phyloP scores from a whole-genome alignment of 106 monocot genomes.

The Agapanthus africanus region DNA sequence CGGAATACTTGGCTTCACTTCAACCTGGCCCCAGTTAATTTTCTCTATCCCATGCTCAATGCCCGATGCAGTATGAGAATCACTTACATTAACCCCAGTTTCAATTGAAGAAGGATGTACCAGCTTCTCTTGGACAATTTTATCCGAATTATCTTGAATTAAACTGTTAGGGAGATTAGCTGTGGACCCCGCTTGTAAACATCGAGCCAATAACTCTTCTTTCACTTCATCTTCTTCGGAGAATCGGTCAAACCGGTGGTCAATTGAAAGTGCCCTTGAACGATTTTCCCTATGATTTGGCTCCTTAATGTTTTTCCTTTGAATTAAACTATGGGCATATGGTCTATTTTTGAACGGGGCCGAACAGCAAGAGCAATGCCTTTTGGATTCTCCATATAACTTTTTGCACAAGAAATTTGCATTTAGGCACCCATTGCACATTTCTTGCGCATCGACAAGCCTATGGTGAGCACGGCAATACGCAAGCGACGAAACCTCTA shows the following conservation, averaged over 20 bases:
- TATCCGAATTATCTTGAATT: slow-evolving; percentile 4
- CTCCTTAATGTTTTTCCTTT: slow-evolving; percentile 11
- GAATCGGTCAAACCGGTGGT: no score
- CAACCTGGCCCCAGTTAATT: slow-evolving; percentile 37
- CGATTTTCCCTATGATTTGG: no score
- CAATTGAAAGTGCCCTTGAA: no score
- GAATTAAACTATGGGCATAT: not conserved
- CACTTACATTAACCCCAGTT: not conserved
- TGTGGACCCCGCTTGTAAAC: not conserved
- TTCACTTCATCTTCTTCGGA: slow-evolving; percentile 28
- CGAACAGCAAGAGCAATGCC: slow-evolving; percentile 38
- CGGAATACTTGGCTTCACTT: slow-evolving; percentile 6
- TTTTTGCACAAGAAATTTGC: not conserved
- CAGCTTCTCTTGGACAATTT: slow-evolving; percentile 25
- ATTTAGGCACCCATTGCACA: slow-evolving; percentile 27
- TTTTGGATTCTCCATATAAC: not conserved
- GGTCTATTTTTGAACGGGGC: slow-evolving; percentile 6
- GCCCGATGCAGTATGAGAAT: not conserved
- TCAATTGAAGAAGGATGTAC: slow-evolving; percentile 25
- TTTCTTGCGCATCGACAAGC: slow-evolving; percentile 25
- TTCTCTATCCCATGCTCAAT: slow-evolving; percentile 41
- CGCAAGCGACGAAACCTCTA: slow-evolving; percentile 33
- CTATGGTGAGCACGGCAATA: slow-evolving; percentile 32
- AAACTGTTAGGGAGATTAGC: not conserved
- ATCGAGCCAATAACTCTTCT: slow-evolving; percentile 14